Base-by-base conservation (phyloP, 306 rosid species). In the Dalbergia cultrata region DNA sequence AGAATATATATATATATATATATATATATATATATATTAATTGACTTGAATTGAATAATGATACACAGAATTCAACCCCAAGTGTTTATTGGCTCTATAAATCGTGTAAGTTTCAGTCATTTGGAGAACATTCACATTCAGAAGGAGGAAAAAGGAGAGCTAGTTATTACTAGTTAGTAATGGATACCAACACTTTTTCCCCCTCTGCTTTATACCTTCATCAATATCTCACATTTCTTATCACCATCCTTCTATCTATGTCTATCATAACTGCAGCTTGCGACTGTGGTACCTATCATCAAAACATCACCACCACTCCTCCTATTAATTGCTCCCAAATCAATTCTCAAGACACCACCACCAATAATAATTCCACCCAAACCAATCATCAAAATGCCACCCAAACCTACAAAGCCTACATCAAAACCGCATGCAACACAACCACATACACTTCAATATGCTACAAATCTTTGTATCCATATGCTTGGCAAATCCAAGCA, bases 401-500 rank as follows among this genome's bases (percentile, higher is more conserved):
- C 17, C 59, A 61, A 67, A 49, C 54, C 1, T 43, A 39, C 76
- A 43, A 43, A 58, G 34, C 74, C 52, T 85, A 83, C 43, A 52
- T 91, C 0, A 59, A 7, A 80, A 73, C 53, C 12, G 72, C 88
- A 3, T 89, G 97, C 87, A 88, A 53, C 10, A 70, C 87, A 68
- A 75, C 89, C 16, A 84, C 88, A 11, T 87, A 86, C 47, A 86
- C 95, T 0, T 41, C 73, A 13, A 54, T 79, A 4, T 93, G 97
- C 75, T 82, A 83, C 82, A 19, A 78, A 5, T 73, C 85, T 4
- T 76, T 93, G 26, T 72, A 59, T 3, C 82, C 84, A 1, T 84
- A 86, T 33, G 86, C 96, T 41, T 74, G 83, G 18, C 79, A 69
- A 67, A 84, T 90, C 67, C 71, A 84, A 80, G 79, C 53, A 7